These are phyloP conservation scores for Multifurca ochricompacta DNA, from an alignment of 768 basidiomycete species.

Conservation along the genomic window DNA sequence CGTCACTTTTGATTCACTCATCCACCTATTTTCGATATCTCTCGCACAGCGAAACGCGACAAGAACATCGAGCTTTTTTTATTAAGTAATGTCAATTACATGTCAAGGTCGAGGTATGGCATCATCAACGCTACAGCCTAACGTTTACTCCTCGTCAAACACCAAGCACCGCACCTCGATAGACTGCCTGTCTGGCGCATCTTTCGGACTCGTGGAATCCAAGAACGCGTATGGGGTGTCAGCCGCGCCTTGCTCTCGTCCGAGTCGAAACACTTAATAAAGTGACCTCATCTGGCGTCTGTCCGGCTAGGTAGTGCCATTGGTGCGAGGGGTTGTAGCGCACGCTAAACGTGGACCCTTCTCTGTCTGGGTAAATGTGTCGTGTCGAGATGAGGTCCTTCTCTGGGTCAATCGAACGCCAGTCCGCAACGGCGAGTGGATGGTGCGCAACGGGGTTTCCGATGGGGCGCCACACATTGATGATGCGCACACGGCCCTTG, in stretches of 20 bases:
- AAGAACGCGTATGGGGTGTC: conserved; percentile 39
- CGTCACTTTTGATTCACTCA: no score
- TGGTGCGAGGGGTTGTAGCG: conserved; percentile 27
- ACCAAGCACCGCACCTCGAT: conserved; percentile 39
- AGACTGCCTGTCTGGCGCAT: conserved; percentile 35
- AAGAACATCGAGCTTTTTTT: no score
- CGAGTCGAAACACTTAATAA: conserved; percentile 39
- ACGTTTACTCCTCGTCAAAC: conserved; percentile 32
- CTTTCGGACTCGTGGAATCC: conserved; percentile 29
- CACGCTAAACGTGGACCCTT: conserved; percentile 29
- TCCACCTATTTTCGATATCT: no score
- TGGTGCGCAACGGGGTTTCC: conserved; percentile 32
- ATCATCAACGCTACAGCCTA: neutral
- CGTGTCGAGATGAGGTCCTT: conserved; percentile 33
- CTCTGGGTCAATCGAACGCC: conserved; percentile 30
- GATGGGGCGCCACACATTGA: conserved; percentile 44
- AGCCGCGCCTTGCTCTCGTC: conserved; percentile 33
- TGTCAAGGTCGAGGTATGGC: neutral
- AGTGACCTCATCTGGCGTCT: conserved; percentile 24
- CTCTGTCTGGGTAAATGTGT: conserved; percentile 29
- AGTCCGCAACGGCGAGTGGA: conserved; percentile 38
- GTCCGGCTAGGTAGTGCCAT: conserved; percentile 31
- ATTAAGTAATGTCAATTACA: no score
- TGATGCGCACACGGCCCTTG: conserved; percentile 35
- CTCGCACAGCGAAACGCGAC: no score